Base-by-base conservation (phyloP, 805 yeast genomes). In the Priceomyces melissophilus region DNA sequence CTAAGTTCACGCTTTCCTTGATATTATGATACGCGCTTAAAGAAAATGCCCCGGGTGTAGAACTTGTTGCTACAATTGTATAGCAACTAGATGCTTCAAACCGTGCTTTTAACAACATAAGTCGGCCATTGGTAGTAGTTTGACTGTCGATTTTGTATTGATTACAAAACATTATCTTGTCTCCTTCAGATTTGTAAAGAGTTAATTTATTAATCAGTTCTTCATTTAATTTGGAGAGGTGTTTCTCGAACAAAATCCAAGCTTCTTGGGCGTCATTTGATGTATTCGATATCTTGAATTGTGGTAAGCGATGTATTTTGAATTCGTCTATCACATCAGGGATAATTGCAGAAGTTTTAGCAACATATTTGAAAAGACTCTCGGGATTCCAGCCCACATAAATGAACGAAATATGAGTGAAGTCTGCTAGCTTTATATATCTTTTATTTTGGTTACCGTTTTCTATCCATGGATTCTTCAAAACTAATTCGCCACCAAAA, bases 351-450 rank as follows among this genome's bases (percentile, higher is more conserved):
- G 54, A 57, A 35, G 49, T 42, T 7, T 43, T 45, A 43, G 62
- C 66, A 1, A 48, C 46, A 16, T 55, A 53, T 30, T 48, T 47
- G 41, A 55, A 60, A 10, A 53, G 39, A 4, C 29, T 25, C 1
- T 36, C 23, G 0, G 79, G 73, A 42, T 78, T 68, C 91, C 95
- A 84, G 54, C 81, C 85, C 30, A 87, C 43, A 54, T 87, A 87
- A 2, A 85, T 44, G 54, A 79, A 85, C 17, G 61, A 58, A 44
- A 69, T 62, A 27, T 55, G 60, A 23, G 54, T 55, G 14, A 62
- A 48, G 16, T 58, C 58, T 20, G 52, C 46, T 12, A 52, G 39
- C 25, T 38, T 33, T 11, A 65, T 41, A 5, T 46, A 41, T 31
- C 65, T 47, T 11, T 45, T 43, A 6, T 43, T 42, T 10, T 38